These are phyloP conservation scores for Leishmania major DNA, from an alignment of 208 protist genomes.

Conservation along the genomic window DNA sequence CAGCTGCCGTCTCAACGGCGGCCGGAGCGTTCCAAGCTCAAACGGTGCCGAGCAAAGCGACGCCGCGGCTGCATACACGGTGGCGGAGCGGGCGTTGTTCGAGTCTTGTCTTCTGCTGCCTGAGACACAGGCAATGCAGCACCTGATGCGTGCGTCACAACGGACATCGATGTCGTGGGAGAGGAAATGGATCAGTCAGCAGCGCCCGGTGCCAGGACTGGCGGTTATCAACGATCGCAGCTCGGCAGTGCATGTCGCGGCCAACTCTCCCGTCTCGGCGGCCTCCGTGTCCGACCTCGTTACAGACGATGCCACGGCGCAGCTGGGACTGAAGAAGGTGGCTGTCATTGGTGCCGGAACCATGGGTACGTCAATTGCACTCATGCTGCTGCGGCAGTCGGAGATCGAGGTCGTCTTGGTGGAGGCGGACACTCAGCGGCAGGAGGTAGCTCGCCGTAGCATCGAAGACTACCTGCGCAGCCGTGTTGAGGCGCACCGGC, in stretches of 20 bases:
- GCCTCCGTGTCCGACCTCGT: not conserved
- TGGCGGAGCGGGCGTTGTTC: slow-evolving; percentile 59
- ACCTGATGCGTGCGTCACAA: slow-evolving; percentile 71
- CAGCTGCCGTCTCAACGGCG: not conserved
- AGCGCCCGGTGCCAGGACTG: slow-evolving; percentile 4
- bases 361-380: slow-evolving; percentile 78
- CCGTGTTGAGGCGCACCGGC: slow-evolving; percentile 36
- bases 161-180: slow-evolving; percentile 29
- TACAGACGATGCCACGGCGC: not conserved
- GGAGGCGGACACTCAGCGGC: slow-evolving; percentile 56
- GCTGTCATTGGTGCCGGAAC: slow-evolving; percentile 85
- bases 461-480: slow-evolving; percentile 38
- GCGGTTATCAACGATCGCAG: not conserved
- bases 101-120: slow-evolving; percentile 31
- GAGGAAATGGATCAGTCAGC: not conserved
- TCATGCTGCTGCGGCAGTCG: slow-evolving; percentile 55
- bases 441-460: slow-evolving; percentile 15
- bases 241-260: not conserved
- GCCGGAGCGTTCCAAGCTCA: not conserved
- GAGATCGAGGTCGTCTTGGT: slow-evolving; percentile 75
- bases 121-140: slow-evolving; percentile 65
- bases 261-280: not conserved
- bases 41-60: not conserved
- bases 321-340: slow-evolving; percentile 32
- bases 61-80: slow-evolving; percentile 22